Base-by-base conservation (phyloP, 352 stramenopile species). In the Blastocystis sp. region DNA sequence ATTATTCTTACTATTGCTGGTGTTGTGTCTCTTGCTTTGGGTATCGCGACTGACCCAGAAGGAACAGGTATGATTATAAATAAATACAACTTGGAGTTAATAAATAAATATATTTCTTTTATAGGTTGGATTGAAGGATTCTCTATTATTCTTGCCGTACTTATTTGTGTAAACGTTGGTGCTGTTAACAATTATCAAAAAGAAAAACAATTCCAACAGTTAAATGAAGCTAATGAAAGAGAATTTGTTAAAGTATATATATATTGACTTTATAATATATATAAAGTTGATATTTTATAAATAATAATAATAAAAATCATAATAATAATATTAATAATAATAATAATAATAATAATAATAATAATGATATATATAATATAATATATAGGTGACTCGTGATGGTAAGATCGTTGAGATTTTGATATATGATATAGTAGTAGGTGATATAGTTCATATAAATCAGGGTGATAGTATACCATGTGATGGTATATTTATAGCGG, bases 401-500 rank as follows among this genome's bases (percentile, higher is more conserved):
- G 55, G 55, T n/a, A 16, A 65, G 24, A 23, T 41, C 25, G 9
- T 36, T 21, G 28, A 32, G 27, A 55, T 62, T 18, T 40, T 32
- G 18, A 54, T 49, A 19, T 28, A 56, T 16, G 64, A 69, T 21
- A 13, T 69, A 21, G 55, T 69, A 1, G 64, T 67, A 9, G 64
- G 64, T 23, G 64, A 69, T 30, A 64, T 69, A 13, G 23, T 67
- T 21, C 31, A 49, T 24, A 11, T 69, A 9, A 23, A 43, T 16
- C 39, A 27, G 2, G 64, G 64, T 19, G 64, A 67, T 48, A 49
- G 40, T 32, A 78, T 95, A 5, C 87, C 88, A 0, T 87, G 86
- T 0, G 89, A 96, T 72, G 83, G 80, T 31, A 70, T 92, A 34
- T 65, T 94, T 4, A 72, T 96, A 3, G 76, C 87, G 55, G 74